Percentiles rank a stretch among this genome's conserved stretches.
phyloP scores from a whole-genome alignment of 768 basidiomycete genomes.

The Macrolepiota fuliginosa region DNA sequence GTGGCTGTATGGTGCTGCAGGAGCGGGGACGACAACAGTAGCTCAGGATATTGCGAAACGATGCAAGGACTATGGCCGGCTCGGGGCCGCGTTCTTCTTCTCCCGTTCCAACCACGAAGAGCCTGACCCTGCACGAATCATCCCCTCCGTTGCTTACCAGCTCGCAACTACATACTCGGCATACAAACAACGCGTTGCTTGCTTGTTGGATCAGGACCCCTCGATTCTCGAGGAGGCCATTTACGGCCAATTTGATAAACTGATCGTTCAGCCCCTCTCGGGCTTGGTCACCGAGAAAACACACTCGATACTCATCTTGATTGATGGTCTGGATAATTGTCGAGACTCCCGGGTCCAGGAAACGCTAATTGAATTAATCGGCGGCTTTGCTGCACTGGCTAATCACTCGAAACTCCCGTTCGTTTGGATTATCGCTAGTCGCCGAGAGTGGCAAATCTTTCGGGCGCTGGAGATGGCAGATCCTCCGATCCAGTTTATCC shows the following conservation, averaged over 20 bases:
- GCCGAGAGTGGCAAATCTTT: not conserved
- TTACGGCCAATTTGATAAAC: not conserved
- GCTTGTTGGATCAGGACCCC: not conserved
- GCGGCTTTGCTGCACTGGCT: not conserved
- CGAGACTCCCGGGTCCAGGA: not conserved
- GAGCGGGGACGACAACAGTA: constrained; percentile 8
- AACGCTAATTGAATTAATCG: not conserved
- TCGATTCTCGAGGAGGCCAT: not conserved
- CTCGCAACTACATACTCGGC: not conserved
- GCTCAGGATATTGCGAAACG: not conserved
- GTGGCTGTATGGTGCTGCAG: constrained; percentile 9
- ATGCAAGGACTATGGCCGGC: not conserved
- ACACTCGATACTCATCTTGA: not conserved
- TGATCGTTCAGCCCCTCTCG: not conserved
- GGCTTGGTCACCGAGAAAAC: not conserved
- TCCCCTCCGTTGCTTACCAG: constrained; percentile 9
- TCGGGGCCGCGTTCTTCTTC: constrained; percentile 5
- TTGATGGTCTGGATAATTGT: constrained; percentile 5
- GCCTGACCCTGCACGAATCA: not conserved
- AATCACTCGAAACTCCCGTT: not conserved
- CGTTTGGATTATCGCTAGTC: not conserved
- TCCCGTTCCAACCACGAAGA: not conserved
- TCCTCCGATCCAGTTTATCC: not conserved
- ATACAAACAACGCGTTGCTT: not conserved
- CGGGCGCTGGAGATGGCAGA: not conserved